These are phyloP conservation scores for Ailanthus altissimus DNA, from an alignment of 345 rosid species.

Conservation along the genomic window DNA sequence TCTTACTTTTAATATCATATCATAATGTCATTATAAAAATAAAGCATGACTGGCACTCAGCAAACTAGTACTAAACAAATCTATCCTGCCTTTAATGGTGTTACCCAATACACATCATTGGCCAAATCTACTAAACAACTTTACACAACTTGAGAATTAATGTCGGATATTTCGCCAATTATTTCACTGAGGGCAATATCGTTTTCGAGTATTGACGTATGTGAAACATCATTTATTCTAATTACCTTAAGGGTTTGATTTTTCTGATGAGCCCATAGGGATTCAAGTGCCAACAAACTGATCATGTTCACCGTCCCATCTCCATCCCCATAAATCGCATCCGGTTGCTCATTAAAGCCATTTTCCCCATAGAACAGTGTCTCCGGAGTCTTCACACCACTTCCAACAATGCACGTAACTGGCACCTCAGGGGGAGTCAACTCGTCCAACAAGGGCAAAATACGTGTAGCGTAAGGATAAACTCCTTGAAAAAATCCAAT, in stretches of 20 bases:
- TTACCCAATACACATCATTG: not conserved
- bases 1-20: no score
- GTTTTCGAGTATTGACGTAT: constrained; percentile 54
- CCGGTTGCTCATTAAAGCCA: constrained; percentile 66
- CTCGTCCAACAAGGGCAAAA: constrained; percentile 48
- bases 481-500: constrained; percentile 73
- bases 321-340: constrained; percentile 72
- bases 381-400: constrained; percentile 63
- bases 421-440: constrained; percentile 53
- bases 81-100: not conserved
- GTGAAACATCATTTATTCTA: constrained; percentile 52
- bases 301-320: constrained; percentile 83
- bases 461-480: constrained; percentile 54
- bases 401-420: constrained; percentile 65
- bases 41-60: not conserved
- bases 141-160: constrained; percentile 36
- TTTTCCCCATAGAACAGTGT: constrained; percentile 42
- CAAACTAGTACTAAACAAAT: not conserved
- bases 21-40: not conserved
- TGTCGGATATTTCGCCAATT: constrained; percentile 39
- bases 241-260: constrained; percentile 49
- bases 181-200: constrained; percentile 50
- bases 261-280: constrained; percentile 38
- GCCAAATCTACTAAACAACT: not conserved
- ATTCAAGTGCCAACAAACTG: constrained; percentile 60